Conservation (phyloP, 2,329 filamentous ascomycete species). For the Cordyceps javanica region DNA sequence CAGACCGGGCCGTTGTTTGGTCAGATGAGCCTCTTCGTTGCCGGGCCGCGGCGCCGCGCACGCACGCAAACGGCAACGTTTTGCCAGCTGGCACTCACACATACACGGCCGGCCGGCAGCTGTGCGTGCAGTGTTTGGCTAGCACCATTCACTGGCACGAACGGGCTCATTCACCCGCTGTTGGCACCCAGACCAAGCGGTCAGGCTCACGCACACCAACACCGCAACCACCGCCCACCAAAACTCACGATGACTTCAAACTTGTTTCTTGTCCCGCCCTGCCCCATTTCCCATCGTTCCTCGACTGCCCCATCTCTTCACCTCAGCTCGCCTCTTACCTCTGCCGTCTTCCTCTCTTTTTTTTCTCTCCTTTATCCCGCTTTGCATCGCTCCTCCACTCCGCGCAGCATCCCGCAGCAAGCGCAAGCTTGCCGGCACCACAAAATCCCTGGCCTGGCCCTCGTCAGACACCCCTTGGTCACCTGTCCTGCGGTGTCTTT, state of each 20-base stretch:
- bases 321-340: no score
- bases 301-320: background rate
- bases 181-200: background rate
- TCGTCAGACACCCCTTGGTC: conserved; percentile 9
- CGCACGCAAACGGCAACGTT: background rate
- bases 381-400: background rate
- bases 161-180: no score
- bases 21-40: conserved; percentile 1
- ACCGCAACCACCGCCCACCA: no score
- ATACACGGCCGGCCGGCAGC: background rate
- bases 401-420: background rate
- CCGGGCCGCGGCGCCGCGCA: background rate
- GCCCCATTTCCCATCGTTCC: background rate
- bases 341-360: background rate
- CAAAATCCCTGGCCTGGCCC: background rate
- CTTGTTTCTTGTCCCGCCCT: background rate
- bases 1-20: background rate
- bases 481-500: conserved; percentile 5
- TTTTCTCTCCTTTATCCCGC: background rate
- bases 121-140: no score
- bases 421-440: background rate
- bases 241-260: conserved; percentile 13
- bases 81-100: conserved; percentile 5
- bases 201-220: conserved; percentile 2
- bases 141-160: no score